Base-by-base conservation (phyloP, 768 basidiomycete species). In the Rhodotorula kratochvilovae region DNA sequence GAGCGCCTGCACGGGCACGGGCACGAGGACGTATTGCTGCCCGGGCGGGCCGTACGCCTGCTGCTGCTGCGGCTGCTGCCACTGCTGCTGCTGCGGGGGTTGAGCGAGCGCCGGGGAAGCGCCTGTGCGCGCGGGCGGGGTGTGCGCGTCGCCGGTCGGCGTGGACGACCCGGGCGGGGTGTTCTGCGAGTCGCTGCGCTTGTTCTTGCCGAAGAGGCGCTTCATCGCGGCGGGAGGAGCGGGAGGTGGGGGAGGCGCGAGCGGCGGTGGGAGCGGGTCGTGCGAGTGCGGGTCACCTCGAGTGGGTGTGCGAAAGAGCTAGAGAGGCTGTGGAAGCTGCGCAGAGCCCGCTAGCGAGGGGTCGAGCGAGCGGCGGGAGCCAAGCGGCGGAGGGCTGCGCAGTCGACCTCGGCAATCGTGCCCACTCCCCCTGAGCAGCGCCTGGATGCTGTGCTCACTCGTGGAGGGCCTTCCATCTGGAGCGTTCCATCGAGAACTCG, bases 121-220 rank as follows among this genome's bases (percentile, higher is more conserved):
- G 25, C 12, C 19, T 5, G 25, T 50, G 48, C 23, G 3, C 48
- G 25, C 21, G 17, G 48, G 15, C 31, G n/a, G 27, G n/a, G 39
- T 8, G 50, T 31, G 12, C 39, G 7, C 33, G 51, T 23, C 29
- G 29, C 23, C 17, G 0, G 62, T 29, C 6, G 65, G 56, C 3
- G 4, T 33, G 11, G 51, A 23, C 29, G 16, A 10, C 4, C 16
- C 36, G 33, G 33, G 51, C 12, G 35, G 35, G 15, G 23, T 16
- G 23, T 16, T 2, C 27, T 7, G 5, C 35, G 45, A 7, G 17
- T 51, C 16, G 4, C 35, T 25, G 27, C 48, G 46, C n/a, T 58
- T 35, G 25, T 51, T 23, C 56, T 71, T 71, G 35, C 63, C 62
- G 50, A 71, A 71, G 33, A 71, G 56, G 7, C 70, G 63, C 55